A percentile compares a stretch with the other conserved stretches of the same genome.
Evolutionary conservation across 176 grass and related monocot genomes (phyloP).

Genomic region (Musa acuminata): DNA sequence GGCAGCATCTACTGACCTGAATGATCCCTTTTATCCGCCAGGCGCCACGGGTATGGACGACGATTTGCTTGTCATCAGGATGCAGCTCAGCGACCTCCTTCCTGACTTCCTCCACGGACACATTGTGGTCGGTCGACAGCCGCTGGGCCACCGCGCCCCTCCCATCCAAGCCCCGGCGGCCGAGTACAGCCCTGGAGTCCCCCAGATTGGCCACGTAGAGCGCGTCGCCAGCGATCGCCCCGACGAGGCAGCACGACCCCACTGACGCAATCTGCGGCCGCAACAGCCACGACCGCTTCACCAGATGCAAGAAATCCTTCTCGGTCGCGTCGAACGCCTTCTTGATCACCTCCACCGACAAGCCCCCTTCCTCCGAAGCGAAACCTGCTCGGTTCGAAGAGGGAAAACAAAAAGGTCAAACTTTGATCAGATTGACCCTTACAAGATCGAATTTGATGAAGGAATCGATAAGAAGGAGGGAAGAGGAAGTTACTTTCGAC

Average conservation of each 20-base stretch:
- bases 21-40: conserved; percentile 10
- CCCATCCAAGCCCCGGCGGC: background rate
- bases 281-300: background rate
- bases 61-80: background rate
- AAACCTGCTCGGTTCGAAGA: background rate
- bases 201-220: conserved; percentile 12
- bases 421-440: background rate
- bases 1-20: background rate
- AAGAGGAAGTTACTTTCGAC: background rate
- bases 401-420: background rate
- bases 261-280: conserved; percentile 3
- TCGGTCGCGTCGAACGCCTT: conserved; percentile 1
- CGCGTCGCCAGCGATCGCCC: background rate
- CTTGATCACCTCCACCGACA: background rate
- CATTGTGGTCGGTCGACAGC: conserved; percentile 4
- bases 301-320: background rate
- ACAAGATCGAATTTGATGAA: no score
- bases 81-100: conserved; percentile 5
- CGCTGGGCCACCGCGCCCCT: background rate
- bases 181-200: conserved; percentile 2
- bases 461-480: background rate
- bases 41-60: background rate
- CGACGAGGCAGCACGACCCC: conserved; percentile 5
- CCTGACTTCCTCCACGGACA: background rate
- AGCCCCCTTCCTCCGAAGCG: background rate